Base-by-base conservation (phyloP, 2,329 filamentous ascomycete genomes). In the Orbilia oligospora region DNA sequence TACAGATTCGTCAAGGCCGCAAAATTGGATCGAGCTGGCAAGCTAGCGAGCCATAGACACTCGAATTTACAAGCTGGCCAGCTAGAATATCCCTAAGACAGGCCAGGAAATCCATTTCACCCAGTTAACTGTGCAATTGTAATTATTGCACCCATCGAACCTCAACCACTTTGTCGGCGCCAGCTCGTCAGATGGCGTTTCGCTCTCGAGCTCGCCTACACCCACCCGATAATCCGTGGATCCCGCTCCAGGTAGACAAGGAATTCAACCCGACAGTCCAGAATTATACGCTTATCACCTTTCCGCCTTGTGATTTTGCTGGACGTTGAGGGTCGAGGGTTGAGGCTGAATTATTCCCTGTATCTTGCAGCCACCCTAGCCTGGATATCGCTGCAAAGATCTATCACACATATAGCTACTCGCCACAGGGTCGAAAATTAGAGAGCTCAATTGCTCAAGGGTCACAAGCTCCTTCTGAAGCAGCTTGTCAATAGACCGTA, bases 301-400 rank as follows among this genome's bases (percentile, higher is more conserved):
- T 18, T 22, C 12, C 30, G 12, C 46, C 56, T 55, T 36, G 22
- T 20, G 36, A 49, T 46, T 56, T 61, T 27, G 44, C 61, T 36
- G 44, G 44, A 48, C 24, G 41, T 65, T 65, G 61, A 65, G 61
- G 41, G 38, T 65, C 24, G 36, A 48, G 46, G 56, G 20, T 66
- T 67, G 61, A 73, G 70, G 61, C 70, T 73, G 63, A 67, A 73
- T 67, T 48, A 30, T 33, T 61, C 70, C 69, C 49, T 65, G 58
- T 44, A 56, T n/a, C 49, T 61, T 58, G 56, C 56, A 71, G 46
- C 68, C 44, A 70, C 66, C 66, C 66, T 48, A 69, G 41, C 51
- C 53, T 27, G 20, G 56, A 61, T 20, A 61, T 44, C 20, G 20
- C 56, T 44, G 36, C 56, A 61, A 41, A 61, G 33, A 61, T 61